Percentiles rank a stretch among this genome's conserved stretches.
These are phyloP conservation scores for Craterostigma plantagineum DNA, from an alignment of 257 asterid species.

Conservation along the genomic window DNA sequence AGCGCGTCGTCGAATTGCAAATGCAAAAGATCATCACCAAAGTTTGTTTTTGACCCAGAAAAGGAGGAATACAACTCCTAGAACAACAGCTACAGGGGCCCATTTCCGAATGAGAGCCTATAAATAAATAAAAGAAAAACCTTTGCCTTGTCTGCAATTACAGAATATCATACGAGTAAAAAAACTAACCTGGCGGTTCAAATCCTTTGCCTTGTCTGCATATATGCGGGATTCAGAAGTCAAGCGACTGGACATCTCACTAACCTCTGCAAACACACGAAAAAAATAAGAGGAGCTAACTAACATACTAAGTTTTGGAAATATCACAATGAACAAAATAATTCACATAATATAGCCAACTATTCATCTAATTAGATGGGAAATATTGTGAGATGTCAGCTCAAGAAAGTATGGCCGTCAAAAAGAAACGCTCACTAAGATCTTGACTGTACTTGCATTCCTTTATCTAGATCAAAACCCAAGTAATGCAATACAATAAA, in stretches of 20 bases:
- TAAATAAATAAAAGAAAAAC: too few relatives aligned
- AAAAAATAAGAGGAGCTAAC: conserved; percentile 1
- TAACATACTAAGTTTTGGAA: neutral
- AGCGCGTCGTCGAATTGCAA: too few relatives aligned
- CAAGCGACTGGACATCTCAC: conserved; percentile 85
- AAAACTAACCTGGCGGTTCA: conserved; percentile 61
- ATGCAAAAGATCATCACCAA: too few relatives aligned
- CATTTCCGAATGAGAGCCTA: too few relatives aligned
- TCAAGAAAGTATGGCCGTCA: neutral
- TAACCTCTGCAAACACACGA: conserved; percentile 40
- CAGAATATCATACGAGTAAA: neutral
- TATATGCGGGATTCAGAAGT: conserved; percentile 86
- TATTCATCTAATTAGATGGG: too few relatives aligned
- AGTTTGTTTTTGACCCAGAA: too few relatives aligned
- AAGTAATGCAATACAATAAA: neutral
- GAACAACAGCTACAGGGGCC: too few relatives aligned
- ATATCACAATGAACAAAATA: neutral
- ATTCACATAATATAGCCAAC: neutral
- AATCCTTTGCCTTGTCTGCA: conserved; percentile 59
- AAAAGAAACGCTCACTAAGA: too few relatives aligned
- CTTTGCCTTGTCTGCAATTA: too few relatives aligned
- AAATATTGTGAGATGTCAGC: neutral
- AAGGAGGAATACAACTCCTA: too few relatives aligned
- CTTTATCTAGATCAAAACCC: neutral
- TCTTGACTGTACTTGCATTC: too few relatives aligned